These are phyloP conservation scores for Austroboletus festivus DNA, from an alignment of 768 basidiomycete species.

Conservation along the genomic window DNA sequence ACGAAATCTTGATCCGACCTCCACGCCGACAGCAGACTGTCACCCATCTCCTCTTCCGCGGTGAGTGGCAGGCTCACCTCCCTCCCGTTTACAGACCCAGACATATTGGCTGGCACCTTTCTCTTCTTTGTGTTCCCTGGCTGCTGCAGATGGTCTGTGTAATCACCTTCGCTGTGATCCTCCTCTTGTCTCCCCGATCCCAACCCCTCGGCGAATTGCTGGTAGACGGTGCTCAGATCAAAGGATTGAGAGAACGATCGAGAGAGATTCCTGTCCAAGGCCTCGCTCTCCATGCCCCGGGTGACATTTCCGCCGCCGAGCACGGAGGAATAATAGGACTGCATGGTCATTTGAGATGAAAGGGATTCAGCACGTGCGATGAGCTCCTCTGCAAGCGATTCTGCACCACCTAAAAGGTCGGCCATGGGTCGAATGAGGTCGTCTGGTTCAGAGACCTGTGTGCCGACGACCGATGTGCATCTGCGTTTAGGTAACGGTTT, in stretches of 20 bases:
- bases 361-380: conserved; percentile 55
- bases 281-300: conserved; percentile 30
- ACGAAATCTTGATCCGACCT: conserved; percentile 26
- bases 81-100: conserved; percentile 40
- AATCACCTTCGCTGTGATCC: conserved; percentile 57
- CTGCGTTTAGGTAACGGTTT: conserved; percentile 80
- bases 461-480: conserved; percentile 43
- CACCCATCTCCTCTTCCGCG: conserved; percentile 40
- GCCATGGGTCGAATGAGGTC: conserved; percentile 31
- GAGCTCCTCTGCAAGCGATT: conserved; percentile 54
- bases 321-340: conserved; percentile 62
- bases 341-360: conserved; percentile 57
- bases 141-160: conserved; percentile 66
- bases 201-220: conserved; percentile 23
- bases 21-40: conserved; percentile 26
- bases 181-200: conserved; percentile 43
- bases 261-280: conserved; percentile 13
- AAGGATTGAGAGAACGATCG: conserved; percentile 25
- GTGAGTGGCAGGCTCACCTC: conserved; percentile 41
- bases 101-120: conserved; percentile 71
- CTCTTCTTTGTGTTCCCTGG: conserved; percentile 87
- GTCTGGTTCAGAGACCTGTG: conserved; percentile 25
- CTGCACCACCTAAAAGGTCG: conserved; percentile 38
- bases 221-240: conserved; percentile 27
- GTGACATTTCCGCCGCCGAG: conserved; percentile 40